Evolutionary conservation across 116 monocot species (phyloP).

Genomic region (Dioscorea cayenensis): DNA sequence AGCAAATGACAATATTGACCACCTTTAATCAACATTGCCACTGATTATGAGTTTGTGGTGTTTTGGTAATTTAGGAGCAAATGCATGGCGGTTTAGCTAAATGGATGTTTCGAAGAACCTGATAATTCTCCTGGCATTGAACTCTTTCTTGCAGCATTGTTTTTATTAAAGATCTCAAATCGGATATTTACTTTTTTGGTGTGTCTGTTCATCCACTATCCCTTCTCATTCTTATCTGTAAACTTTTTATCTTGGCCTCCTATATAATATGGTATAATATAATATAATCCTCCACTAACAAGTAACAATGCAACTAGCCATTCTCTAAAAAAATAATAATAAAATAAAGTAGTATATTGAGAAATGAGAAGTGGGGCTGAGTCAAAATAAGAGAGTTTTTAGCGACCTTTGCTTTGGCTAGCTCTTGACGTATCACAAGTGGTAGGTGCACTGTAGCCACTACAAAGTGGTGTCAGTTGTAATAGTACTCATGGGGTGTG

Average conservation of each 20-base stretch:
- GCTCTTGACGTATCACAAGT: background rate
- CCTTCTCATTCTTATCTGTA: conserved; percentile 19
- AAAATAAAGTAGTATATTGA: too few species aligned
- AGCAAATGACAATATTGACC: too few species aligned
- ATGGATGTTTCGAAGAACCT: background rate
- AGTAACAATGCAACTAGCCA: background rate
- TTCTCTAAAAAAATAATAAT: too few species aligned
- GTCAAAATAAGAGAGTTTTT: too few species aligned
- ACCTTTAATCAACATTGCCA: background rate
- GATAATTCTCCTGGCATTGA: background rate
- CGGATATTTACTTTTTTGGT: conserved; percentile 2
- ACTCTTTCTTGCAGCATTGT: background rate
- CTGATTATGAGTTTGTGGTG: background rate
- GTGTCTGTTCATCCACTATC: conserved; percentile 12
- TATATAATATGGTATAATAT: too few species aligned
- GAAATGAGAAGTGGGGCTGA: too few species aligned
- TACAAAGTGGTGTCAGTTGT: background rate
- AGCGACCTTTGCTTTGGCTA: background rate
- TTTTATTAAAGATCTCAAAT: background rate
- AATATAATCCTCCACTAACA: conserved; percentile 10
- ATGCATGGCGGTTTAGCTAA: background rate
- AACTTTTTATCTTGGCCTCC: background rate
- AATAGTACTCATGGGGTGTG: background rate
- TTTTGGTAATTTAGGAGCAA: background rate
- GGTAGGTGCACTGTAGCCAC: conserved; percentile 7